These are phyloP conservation scores for Aspergillus floridensis DNA, from an alignment of 2,329 filamentous ascomycete genomes.

Conservation along the genomic window DNA sequence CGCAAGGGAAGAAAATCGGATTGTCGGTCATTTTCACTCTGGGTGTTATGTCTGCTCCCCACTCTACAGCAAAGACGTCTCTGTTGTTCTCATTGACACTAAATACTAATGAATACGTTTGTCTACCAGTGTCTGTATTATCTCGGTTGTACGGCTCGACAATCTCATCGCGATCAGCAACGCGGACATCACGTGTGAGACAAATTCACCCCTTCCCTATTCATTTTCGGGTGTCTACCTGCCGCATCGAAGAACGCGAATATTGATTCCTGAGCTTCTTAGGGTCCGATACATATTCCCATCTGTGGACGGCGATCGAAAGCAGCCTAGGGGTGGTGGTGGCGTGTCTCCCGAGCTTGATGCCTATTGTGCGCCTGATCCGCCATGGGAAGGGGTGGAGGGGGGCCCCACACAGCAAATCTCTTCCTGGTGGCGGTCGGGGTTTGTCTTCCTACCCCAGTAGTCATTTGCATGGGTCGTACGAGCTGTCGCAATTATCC, in stretches of 20 bases:
- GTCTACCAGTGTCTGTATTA: neutral
- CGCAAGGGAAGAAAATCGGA: neutral
- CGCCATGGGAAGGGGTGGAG: neutral
- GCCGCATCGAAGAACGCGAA: too few relatives aligned
- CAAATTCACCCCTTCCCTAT: too few relatives aligned
- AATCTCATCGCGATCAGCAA: conserved; percentile 1
- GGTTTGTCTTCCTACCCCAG: neutral
- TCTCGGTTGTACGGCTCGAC: neutral
- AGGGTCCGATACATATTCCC: conserved; percentile 1
- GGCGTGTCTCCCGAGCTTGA: neutral
- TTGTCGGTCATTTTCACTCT: neutral
- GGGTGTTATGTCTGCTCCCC: neutral
- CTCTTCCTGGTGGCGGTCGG: neutral
- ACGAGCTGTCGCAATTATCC: neutral
- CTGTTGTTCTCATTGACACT: too few relatives aligned
- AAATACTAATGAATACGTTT: neutral
- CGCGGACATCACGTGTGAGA: neutral
- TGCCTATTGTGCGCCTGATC: neutral
- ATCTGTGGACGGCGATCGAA: conserved; percentile 3
- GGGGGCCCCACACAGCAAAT: neutral
- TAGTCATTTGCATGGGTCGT: neutral
- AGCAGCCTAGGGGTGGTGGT: conserved; percentile 2
- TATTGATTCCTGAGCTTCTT: neutral
- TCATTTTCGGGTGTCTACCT: too few relatives aligned
- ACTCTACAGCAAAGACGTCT: too few relatives aligned